Evolutionary conservation across 208 protist genomes (phyloP), one percentile per base, ranked within the genome.

Genomic region (Wallacemonas sp.): DNA sequence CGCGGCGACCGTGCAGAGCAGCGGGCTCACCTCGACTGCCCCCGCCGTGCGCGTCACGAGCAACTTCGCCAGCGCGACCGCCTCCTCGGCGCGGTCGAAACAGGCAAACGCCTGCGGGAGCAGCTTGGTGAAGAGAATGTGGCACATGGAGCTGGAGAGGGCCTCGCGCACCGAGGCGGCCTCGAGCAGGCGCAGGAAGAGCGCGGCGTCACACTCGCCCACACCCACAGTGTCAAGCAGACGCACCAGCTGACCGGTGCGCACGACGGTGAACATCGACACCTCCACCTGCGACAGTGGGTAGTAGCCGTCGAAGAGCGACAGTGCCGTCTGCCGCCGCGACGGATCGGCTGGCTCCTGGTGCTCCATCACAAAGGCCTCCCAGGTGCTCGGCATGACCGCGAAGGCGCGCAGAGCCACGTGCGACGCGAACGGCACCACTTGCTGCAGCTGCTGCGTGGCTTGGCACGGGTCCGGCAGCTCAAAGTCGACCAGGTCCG

Each of bases 221-320:
- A 44, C 32, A 29, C 52, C 52, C 6, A 60, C 80, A 67, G 58
- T 57, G 58, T 87, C 85, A 39, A 82, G 57, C 58, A 96, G 67
- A n/a, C 85, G 83, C 21, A 96, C 47, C 1, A 92, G 74, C 71
- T 96, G 90, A 1, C 77, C 87, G 0, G 85, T 92, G 49, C 90
- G 87, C 33, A 94, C 85, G 65, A 72, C 62, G 2, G 61, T 57
- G 16, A 80, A 68, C 60, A 96, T 29, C 2, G 79, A 72, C 1
- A 89, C 69, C 1, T 69, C 47, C 39, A 94, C 70, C n/a, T 65
- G 39, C 8, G 76, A 61, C 0, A 96, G 64, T 0, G 85, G 56
- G 41, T 85, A 86, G 60, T 83, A 82, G 21, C 85, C 80, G 55
- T 86, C 80, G 43, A 92, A 85, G 54, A 82, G 77, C 12, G 74